Evolutionary conservation across 2,329 filamentous ascomycete species (phyloP), one percentile per base, ranked within the genome.

Genomic region (Sphaerulina populicola): DNA sequence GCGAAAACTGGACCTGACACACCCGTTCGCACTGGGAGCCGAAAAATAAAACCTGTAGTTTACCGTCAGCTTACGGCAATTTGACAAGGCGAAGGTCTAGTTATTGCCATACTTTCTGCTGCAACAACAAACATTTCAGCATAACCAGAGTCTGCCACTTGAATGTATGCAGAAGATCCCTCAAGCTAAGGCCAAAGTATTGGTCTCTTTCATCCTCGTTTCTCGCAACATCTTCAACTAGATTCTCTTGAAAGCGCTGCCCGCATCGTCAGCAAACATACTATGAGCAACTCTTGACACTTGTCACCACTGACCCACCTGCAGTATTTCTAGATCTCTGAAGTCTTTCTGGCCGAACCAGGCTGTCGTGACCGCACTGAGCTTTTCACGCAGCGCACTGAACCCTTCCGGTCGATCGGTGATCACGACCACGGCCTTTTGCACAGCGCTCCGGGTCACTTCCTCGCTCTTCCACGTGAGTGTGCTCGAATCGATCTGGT

Each of bases 301-400:
- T 39, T 39, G 47, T 48, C n/a, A 44, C 51, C 52, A 59, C 57
- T 60, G 44, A 60, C 60, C 62, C 53, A 65, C 79, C 76, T 82
- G 77, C 59, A 98, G 72, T 60, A 98, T 96, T 67, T 96, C 91
- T 43, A 85, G 78, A 67, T 97, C 91, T 27, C 85, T 82, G 65
- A 98, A 98, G 66, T 97, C 88, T 79, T 74, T 84, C 74, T 98
- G 93, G 55, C 85, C 87, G 71, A 98, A 98, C 93, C 93, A 98
- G 21, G 91, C 91, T 61, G 83, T 86, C 3, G 91, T 96, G 12
- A 98, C 90, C 30, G 95, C 83, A 44, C 86, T 86, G 57, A 98
- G 73, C 59, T 93, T 85, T 70, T 97, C 88, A 62, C 91, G 83
- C 66, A 98, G 74, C 72, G 93, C 86, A 50, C 89, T 90, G 69